These are phyloP conservation scores for Poterioochromonas sp. DNA, from an alignment of 352 stramenopile genomes.

Conservation along the genomic window DNA sequence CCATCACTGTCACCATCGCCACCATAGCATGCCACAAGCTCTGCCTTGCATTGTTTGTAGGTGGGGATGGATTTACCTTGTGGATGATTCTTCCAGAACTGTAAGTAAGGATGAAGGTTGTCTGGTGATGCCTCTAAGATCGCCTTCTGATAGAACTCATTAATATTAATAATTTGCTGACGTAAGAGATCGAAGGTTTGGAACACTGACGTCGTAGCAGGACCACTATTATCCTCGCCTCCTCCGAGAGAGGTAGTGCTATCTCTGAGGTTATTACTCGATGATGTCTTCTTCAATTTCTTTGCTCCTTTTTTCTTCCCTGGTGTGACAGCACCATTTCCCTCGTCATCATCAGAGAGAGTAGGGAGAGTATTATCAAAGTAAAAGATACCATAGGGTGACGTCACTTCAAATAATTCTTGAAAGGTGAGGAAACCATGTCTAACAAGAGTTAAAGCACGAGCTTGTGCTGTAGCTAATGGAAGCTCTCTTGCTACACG, in stretches of 20 bases:
- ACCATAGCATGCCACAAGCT: background rate
- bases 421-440: background rate
- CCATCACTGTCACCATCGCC: background rate
- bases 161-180: constrained; percentile 1
- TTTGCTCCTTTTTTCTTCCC: background rate
- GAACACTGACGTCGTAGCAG: background rate
- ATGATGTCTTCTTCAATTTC: background rate
- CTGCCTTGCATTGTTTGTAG: background rate
- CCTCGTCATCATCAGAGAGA: background rate
- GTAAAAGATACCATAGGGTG: constrained; percentile 7
- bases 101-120: background rate
- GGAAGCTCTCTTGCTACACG: background rate
- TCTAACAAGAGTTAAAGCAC: background rate
- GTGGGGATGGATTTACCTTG: background rate
- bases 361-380: background rate
- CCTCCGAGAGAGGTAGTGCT: too few relatives aligned
- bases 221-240: too few relatives aligned
- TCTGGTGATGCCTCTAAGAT: background rate
- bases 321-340: background rate
- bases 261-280: background rate
- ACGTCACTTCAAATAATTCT: background rate
- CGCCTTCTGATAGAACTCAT: background rate
- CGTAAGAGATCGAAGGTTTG: background rate
- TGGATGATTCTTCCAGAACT: background rate
- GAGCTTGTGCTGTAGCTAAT: background rate